These are phyloP conservation scores for Ascochyta viciae-villosae DNA, from an alignment of 2,329 filamentous ascomycete species.

Conservation along the genomic window DNA sequence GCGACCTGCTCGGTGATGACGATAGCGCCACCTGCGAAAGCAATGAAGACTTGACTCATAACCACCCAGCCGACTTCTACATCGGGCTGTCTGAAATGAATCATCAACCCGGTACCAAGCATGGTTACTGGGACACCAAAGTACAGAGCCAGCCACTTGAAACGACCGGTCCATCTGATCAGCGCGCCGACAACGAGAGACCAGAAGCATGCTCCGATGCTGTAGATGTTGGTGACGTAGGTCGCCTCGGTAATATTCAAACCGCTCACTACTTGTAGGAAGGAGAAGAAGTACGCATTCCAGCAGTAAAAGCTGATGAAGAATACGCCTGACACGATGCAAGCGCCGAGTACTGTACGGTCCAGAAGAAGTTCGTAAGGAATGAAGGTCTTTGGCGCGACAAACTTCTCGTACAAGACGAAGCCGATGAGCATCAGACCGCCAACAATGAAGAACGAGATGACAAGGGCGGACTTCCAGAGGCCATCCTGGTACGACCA, in stretches of 20 bases:
- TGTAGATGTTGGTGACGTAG: conserved; percentile 49
- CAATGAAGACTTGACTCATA: conserved; percentile 47
- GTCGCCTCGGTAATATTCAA: conserved; percentile 38
- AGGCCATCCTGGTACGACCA: conserved; percentile 33
- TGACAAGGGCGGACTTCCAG: conserved; percentile 48
- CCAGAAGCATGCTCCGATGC: conserved; percentile 36
- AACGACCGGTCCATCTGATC: conserved; percentile 33
- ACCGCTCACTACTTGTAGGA: conserved; percentile 48
- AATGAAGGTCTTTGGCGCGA: conserved; percentile 51
- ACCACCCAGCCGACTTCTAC: conserved; percentile 42
- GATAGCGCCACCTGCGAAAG: conserved; percentile 33
- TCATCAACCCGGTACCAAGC: conserved; percentile 42
- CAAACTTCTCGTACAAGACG: conserved; percentile 48
- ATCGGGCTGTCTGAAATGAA: conserved; percentile 41
- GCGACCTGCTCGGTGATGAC: conserved; percentile 39
- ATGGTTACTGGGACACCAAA: conserved; percentile 35
- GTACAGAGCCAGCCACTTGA: conserved; percentile 34
- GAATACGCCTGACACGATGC: conserved; percentile 53
- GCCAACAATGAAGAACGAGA: conserved; percentile 50
- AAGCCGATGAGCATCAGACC: conserved; percentile 46
- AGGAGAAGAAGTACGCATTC: conserved; percentile 51
- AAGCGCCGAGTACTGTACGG: conserved; percentile 61
- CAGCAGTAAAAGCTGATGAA: conserved; percentile 44
- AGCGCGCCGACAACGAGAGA: conserved; percentile 27
- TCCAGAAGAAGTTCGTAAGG: conserved; percentile 56